A percentile compares a stretch with the other conserved stretches of the same genome.
Conservation (phyloP, 768 basidiomycete species). For the Tricholoma furcatifolium region DNA sequence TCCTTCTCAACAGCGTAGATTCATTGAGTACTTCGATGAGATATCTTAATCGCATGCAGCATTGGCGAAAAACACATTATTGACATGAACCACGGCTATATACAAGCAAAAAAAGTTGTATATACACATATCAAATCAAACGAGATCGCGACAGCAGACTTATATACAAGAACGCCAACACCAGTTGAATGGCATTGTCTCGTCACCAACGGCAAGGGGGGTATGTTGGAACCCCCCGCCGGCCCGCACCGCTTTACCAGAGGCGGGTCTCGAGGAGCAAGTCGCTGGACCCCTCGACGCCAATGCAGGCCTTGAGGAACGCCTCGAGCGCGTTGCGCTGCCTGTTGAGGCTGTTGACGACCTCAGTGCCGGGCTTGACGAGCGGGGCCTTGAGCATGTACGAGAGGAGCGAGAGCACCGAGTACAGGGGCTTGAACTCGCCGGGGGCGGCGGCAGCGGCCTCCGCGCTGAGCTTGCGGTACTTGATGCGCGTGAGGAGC, state of each 20-base stretch:
- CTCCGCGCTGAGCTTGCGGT: constrained; percentile 54
- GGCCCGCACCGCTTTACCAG: constrained; percentile 55
- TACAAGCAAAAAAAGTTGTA: too few species aligned
- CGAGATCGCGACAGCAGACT: background rate
- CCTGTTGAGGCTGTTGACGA: constrained; percentile 92
- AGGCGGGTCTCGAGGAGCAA: constrained; percentile 84
- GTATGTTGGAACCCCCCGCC: constrained; percentile 11
- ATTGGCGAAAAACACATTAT: too few species aligned
- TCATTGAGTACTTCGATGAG: too few species aligned
- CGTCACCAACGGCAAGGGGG: background rate
- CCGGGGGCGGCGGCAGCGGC: constrained; percentile 27
- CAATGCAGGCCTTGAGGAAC: constrained; percentile 94
- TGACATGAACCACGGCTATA: too few species aligned
- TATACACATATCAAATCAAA: too few species aligned
- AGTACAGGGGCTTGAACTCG: constrained; percentile 84
- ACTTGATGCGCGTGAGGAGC: constrained; percentile 89
- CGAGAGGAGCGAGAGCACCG: constrained; percentile 87
- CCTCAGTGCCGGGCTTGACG: constrained; percentile 91
- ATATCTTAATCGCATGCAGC: too few species aligned
- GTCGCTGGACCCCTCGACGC: constrained; percentile 80
- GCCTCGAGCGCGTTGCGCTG: constrained; percentile 93
- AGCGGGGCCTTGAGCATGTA: constrained; percentile 99
- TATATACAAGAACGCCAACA: background rate
- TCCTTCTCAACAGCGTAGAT: too few species aligned
- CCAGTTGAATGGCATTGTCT: constrained; percentile 7